phyloP scores from a whole-genome alignment of 2,329 filamentous ascomycete genomes.

The Beauveria rudraprayagi region DNA sequence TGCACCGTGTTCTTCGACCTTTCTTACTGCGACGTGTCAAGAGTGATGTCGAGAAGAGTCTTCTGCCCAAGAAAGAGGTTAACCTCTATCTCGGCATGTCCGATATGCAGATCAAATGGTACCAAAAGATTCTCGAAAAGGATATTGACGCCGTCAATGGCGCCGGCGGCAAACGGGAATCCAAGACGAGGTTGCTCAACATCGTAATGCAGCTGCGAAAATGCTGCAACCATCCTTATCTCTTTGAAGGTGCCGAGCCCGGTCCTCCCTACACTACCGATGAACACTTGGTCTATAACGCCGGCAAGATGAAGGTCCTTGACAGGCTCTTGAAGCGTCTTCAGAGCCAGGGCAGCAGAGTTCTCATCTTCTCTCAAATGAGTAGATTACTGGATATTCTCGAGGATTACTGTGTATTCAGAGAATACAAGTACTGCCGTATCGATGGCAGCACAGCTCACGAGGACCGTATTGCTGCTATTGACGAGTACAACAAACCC shows the following conservation, averaged over 20 bases:
- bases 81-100: constrained; percentile 98
- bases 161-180: constrained; percentile 91
- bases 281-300: constrained; percentile 87
- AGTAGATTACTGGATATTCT: constrained; percentile 93
- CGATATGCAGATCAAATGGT: constrained; percentile 99
- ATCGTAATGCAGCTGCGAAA: constrained; percentile 99
- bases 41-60: constrained; percentile 94
- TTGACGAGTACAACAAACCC: constrained; percentile 96
- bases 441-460: constrained; percentile 96
- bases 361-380: constrained; percentile 99
- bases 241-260: constrained; percentile 95
- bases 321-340: constrained; percentile 84
- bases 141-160: constrained; percentile 98
- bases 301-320: constrained; percentile 95
- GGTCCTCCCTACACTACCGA: constrained; percentile 97
- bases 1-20: constrained; percentile 85
- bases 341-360: constrained; percentile 78
- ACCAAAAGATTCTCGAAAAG: constrained; percentile 97
- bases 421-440: constrained; percentile 89
- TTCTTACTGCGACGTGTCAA: constrained; percentile 96
- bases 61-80: constrained; percentile 93
- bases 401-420: constrained; percentile 96
- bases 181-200: constrained; percentile 92
- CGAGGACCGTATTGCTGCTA: constrained; percentile 93
- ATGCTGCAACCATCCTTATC: constrained; percentile 96